Evolutionary conservation across 2,329 filamentous ascomycete species (phyloP).

Genomic region (Davidsoniella australis): DNA sequence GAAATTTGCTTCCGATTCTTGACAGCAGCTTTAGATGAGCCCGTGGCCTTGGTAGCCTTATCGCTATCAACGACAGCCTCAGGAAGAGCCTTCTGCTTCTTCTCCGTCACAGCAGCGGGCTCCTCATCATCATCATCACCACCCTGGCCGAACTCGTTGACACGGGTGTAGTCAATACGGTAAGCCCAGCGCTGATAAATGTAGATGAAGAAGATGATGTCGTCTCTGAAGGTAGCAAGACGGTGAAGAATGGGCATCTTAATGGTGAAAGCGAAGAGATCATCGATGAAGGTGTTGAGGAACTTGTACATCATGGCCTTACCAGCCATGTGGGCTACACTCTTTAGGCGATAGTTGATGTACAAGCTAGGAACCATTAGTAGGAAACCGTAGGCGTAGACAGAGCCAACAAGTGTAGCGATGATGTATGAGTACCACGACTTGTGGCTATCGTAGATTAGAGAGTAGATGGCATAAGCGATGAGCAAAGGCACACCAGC

Average conservation of each 20-base stretch:
- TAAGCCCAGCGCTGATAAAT: slow-evolving; percentile 90
- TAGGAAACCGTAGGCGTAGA: slow-evolving; percentile 95
- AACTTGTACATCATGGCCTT: slow-evolving; percentile 98
- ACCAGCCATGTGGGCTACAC: slow-evolving; percentile 88
- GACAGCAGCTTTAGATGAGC: slow-evolving; percentile 29
- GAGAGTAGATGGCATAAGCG: slow-evolving; percentile 79
- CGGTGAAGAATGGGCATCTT: slow-evolving; percentile 96
- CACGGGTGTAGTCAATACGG: slow-evolving; percentile 73
- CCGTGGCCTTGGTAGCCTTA: slow-evolving; percentile 27
- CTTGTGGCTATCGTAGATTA: slow-evolving; percentile 89
- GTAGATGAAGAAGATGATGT: slow-evolving; percentile 97
- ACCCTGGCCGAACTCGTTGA: slow-evolving; percentile 97
- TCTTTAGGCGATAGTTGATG: slow-evolving; percentile 97
- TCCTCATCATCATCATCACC: slow-evolving; percentile 65
- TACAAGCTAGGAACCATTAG: slow-evolving; percentile 98
- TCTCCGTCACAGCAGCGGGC: slow-evolving; percentile 20
- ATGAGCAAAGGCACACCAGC: slow-evolving; percentile 74
- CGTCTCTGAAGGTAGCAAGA: slow-evolving; percentile 79
- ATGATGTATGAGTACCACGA: slow-evolving; percentile 97
- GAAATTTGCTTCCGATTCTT: slow-evolving; percentile 25
- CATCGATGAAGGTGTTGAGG: slow-evolving; percentile 96
- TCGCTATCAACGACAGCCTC: slow-evolving; percentile 23
- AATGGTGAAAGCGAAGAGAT: slow-evolving; percentile 96
- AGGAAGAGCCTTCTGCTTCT: slow-evolving; percentile 22
- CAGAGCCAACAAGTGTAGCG: slow-evolving; percentile 81